These are phyloP conservation scores for Diutina pseudorugosa DNA, from an alignment of 1,139 yeast genomes.

Conservation along the genomic window DNA sequence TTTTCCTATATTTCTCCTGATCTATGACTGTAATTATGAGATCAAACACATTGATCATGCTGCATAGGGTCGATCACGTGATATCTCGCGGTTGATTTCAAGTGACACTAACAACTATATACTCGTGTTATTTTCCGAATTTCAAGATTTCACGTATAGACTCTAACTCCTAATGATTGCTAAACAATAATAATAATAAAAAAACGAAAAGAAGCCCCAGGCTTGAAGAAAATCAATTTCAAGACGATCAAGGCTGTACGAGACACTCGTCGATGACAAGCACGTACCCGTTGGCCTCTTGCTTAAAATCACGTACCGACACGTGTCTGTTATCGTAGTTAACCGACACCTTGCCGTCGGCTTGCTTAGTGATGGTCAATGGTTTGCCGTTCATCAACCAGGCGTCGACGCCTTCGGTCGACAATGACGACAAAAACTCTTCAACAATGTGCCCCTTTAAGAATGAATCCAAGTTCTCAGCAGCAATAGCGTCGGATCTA, in stretches of 20 bases:
- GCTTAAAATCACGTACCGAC: not conserved
- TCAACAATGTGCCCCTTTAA: conserved; percentile 37
- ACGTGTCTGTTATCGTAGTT: not conserved
- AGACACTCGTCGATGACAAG: not conserved
- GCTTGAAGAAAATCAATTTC: not conserved
- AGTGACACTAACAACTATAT: too few relatives aligned
- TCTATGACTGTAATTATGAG: too few relatives aligned
- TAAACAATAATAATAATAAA: too few relatives aligned
- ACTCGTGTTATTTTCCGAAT: too few relatives aligned
- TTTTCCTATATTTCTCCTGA: too few relatives aligned
- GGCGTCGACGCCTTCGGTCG: not conserved
- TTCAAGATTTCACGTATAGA: not conserved
- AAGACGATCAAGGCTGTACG: not conserved
- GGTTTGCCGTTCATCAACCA: not conserved
- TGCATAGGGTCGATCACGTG: too few relatives aligned
- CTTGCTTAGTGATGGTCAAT: not conserved
- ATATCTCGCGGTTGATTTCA: too few relatives aligned
- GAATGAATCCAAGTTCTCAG: conserved; percentile 38
- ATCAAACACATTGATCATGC: too few relatives aligned
- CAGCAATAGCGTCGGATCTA: conserved; percentile 29
- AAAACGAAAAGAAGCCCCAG: not conserved
- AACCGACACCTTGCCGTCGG: not conserved
- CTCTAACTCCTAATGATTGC: not conserved
- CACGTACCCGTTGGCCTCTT: conserved; percentile 1
- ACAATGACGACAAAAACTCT: not conserved